Conservation (phyloP, 73 alveolate genomes). For the Tetrahymena borealis region DNA sequence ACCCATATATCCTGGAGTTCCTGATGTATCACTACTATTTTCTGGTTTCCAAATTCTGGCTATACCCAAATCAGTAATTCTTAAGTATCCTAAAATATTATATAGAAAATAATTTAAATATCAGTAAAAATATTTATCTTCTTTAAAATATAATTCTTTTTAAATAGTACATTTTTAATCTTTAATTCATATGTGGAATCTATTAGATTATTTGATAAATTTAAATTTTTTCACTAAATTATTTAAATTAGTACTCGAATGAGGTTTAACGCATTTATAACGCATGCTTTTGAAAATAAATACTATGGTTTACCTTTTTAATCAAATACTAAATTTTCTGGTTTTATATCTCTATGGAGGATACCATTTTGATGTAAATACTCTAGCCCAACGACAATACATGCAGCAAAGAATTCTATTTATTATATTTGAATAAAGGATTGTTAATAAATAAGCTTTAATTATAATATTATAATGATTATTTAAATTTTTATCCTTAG, state of each 20-base stretch:
- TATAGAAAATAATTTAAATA: background rate
- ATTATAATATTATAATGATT: no score
- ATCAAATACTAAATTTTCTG: slow-evolving; percentile 35
- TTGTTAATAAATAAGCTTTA: background rate
- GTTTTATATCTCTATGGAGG: slow-evolving; percentile 39
- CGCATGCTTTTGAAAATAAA: no score
- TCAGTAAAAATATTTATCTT: no score
- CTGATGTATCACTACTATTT: slow-evolving; percentile 43
- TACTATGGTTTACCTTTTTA: slow-evolving; percentile 31
- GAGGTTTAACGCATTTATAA: no score
- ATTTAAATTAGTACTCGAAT: no score
- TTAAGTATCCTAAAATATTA: slow-evolving; percentile 45
- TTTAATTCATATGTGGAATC: background rate
- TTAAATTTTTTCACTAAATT: no score
- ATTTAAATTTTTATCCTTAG: no score
- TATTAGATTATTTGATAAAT: background rate
- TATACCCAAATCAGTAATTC: slow-evolving; percentile 58
- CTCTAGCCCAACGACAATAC: slow-evolving; percentile 28
- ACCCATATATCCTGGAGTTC: slow-evolving; percentile 81
- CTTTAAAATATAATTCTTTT: no score
- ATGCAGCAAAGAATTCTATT: slow-evolving; percentile 30
- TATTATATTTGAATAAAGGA: background rate
- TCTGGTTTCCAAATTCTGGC: slow-evolving; percentile 40
- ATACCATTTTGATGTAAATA: slow-evolving; percentile 12
- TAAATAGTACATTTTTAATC: background rate